Percentiles rank a stretch among this genome's conserved stretches.
These are phyloP conservation scores for Striga asiatica DNA, from an alignment of 257 asterid species.

Conservation along the genomic window DNA sequence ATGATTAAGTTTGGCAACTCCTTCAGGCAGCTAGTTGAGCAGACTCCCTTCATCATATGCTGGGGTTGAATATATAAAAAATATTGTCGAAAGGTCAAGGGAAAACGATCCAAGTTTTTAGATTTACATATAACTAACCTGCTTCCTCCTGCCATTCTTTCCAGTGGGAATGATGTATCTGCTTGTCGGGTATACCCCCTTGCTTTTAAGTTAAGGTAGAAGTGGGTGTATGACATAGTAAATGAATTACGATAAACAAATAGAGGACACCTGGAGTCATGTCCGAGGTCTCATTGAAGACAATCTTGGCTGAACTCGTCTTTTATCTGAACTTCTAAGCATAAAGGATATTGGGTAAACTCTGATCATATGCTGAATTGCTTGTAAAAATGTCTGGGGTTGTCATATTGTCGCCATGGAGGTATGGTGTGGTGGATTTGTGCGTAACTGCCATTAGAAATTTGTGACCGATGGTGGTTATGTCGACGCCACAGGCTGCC, in stretches of 20 bases:
- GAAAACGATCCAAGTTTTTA: background rate
- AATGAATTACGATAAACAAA: background rate
- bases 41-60: background rate
- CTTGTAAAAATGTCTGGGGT: background rate
- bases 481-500: too few relatives aligned
- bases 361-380: background rate
- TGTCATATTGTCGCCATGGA: too few relatives aligned
- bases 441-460: too few relatives aligned
- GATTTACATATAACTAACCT: background rate
- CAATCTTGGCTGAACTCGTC: conserved; percentile 3
- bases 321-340: background rate
- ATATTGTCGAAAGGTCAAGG: background rate
- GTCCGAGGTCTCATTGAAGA: background rate
- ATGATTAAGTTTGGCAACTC: background rate
- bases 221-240: background rate
- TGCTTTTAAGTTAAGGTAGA: background rate
- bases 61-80: background rate
- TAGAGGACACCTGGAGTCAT: background rate
- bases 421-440: too few relatives aligned
- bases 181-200: background rate
- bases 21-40: background rate
- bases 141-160: background rate
- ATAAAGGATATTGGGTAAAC: background rate
- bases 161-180: background rate
- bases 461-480: too few relatives aligned